phyloP scores from a whole-genome alignment of 805 yeast species.

The Pichia phayaonensis region DNA sequence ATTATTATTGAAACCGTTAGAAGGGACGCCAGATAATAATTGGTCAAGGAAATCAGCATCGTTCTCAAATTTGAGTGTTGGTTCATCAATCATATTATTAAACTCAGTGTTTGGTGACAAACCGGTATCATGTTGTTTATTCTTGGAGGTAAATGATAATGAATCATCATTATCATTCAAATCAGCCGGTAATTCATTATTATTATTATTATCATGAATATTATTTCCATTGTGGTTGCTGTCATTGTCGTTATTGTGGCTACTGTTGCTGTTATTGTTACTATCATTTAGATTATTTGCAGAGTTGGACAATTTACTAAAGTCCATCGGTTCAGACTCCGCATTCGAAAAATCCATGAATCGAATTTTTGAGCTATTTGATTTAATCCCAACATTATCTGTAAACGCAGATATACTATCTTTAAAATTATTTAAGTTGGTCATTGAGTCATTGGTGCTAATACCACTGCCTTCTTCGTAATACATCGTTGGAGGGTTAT shows the following conservation, averaged over 20 bases:
- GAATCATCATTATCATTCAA: background rate
- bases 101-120: background rate
- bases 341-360: constrained; percentile 8
- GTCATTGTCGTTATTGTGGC: background rate
- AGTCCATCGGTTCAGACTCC: constrained; percentile 5
- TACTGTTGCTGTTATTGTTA: background rate
- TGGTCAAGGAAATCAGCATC: constrained; percentile 12
- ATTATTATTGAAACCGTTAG: background rate
- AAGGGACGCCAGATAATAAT: constrained; percentile 9
- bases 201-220: background rate
- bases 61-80: constrained; percentile 2
- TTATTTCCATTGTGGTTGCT: background rate
- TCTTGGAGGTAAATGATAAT: background rate
- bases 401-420: constrained; percentile 5
- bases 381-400: background rate
- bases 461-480: background rate
- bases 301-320: constrained; percentile 1
- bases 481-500: background rate
- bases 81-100: background rate
- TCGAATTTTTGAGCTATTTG: constrained; percentile 2
- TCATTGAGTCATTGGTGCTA: background rate
- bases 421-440: background rate
- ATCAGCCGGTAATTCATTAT: background rate
- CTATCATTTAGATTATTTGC: background rate
- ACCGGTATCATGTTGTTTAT: background rate